Percentiles rank a stretch among this genome's conserved stretches.
phyloP scores from a whole-genome alignment of 2,329 filamentous ascomycete species.

The Plectosphaerella plurivora region DNA sequence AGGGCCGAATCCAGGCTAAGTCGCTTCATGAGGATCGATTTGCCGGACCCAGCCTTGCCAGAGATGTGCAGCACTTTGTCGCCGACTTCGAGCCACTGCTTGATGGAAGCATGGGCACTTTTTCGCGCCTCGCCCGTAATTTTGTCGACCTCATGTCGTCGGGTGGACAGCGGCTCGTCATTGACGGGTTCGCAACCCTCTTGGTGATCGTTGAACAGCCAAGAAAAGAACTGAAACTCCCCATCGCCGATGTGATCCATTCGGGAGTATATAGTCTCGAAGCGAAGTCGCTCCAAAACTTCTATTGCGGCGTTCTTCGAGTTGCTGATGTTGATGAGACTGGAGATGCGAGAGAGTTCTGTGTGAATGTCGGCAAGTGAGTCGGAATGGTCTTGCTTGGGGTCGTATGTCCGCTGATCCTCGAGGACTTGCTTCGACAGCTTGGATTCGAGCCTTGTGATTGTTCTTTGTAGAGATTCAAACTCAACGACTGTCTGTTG shows the following conservation, averaged over 20 bases:
- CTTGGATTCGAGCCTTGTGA: background rate
- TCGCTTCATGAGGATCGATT: slow-evolving; percentile 6
- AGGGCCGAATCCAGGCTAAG: background rate
- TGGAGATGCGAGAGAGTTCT: background rate
- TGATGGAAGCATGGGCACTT: no score
- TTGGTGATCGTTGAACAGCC: background rate
- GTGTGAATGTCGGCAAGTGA: background rate
- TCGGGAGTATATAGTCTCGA: background rate
- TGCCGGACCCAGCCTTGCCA: slow-evolving; percentile 7
- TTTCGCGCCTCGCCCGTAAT: no score
- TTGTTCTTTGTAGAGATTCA: background rate
- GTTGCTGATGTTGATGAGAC: background rate
- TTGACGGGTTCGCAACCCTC: no score
- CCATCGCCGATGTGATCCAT: background rate
- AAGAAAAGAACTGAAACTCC: background rate
- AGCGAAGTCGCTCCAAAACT: background rate
- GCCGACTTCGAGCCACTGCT: no score
- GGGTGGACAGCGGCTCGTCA: no score
- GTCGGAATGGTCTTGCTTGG: no score
- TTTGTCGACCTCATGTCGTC: no score
- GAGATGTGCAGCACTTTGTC: no score
- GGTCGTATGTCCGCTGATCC: no score
- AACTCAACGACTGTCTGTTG: background rate
- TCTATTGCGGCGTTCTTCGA: background rate
- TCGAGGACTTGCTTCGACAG: background rate